Evolutionary conservation across 2,329 filamentous ascomycete species (phyloP).

Genomic region (Coniochaeta prunicola): DNA sequence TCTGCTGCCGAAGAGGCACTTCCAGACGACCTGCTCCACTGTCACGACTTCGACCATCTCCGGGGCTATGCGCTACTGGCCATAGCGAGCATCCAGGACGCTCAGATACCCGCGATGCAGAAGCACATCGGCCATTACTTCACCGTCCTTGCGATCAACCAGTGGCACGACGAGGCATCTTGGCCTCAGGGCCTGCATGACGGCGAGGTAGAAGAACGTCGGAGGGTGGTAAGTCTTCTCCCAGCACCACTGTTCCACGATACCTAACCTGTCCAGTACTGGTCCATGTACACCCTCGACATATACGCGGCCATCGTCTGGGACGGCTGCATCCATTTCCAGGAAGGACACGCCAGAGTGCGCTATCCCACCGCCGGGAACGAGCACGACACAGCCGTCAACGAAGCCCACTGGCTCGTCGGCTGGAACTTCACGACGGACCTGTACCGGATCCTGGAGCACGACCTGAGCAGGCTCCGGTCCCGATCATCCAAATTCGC

Average conservation of each 20-base stretch:
- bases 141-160: slow-evolving; percentile 16
- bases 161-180: slow-evolving; percentile 18
- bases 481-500: not conserved
- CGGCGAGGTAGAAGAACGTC: slow-evolving; percentile 13
- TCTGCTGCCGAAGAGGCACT: slow-evolving; percentile 16
- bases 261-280: slow-evolving; percentile 30
- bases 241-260: not conserved
- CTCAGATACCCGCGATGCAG: slow-evolving; percentile 16
- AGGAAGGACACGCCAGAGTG: slow-evolving; percentile 38
- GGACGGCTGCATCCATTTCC: slow-evolving; percentile 35
- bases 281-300: slow-evolving; percentile 51
- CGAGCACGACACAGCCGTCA: slow-evolving; percentile 16
- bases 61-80: slow-evolving; percentile 15
- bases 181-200: slow-evolving; percentile 10
- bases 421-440: slow-evolving; percentile 23
- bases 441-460: slow-evolving; percentile 46
- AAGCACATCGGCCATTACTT: slow-evolving; percentile 18
- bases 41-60: slow-evolving; percentile 16
- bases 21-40: slow-evolving; percentile 12
- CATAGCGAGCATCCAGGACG: slow-evolving; percentile 17
- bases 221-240: slow-evolving; percentile 8
- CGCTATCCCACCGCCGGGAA: slow-evolving; percentile 40
- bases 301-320: slow-evolving; percentile 47
- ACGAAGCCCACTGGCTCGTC: slow-evolving; percentile 4
- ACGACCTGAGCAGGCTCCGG: slow-evolving; percentile 27